These are phyloP conservation scores for Boletellus sp. DNA, from an alignment of 768 basidiomycete genomes.

Conservation along the genomic window DNA sequence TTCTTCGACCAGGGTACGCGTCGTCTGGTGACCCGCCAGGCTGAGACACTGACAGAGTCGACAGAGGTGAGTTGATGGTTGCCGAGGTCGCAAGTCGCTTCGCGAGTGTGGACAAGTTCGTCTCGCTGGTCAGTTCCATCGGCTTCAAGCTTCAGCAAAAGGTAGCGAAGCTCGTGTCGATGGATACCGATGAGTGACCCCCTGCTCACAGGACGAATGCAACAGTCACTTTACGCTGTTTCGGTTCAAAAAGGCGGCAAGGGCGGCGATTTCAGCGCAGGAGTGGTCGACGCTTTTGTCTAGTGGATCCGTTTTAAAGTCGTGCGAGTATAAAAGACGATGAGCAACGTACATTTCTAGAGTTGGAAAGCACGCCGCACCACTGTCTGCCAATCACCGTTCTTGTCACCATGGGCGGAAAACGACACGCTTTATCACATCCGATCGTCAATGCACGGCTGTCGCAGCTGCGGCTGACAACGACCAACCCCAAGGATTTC, in stretches of 20 bases:
- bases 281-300: slow-evolving; percentile 58
- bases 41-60: slow-evolving; percentile 7
- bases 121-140: slow-evolving; percentile 54
- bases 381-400: not conserved
- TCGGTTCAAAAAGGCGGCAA: slow-evolving; percentile 65
- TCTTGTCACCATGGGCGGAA: slow-evolving; percentile 28
- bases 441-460: slow-evolving; percentile 72
- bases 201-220: slow-evolving; percentile 59
- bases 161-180: slow-evolving; percentile 36
- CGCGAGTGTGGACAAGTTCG: slow-evolving; percentile 61
- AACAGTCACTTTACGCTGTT: slow-evolving; percentile 87
- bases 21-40: not conserved
- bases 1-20: slow-evolving; percentile 77
- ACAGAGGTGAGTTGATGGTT: slow-evolving; percentile 76
- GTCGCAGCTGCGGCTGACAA: slow-evolving; percentile 60
- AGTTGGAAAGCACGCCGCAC: too few species aligned
- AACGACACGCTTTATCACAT: slow-evolving; percentile 58
- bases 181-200: slow-evolving; percentile 1
- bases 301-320: slow-evolving; percentile 62
- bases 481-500: slow-evolving; percentile 69
- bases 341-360: slow-evolving; percentile 32
- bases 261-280: slow-evolving; percentile 44
- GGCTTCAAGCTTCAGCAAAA: slow-evolving; percentile 74
- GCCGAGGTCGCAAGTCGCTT: slow-evolving; percentile 91
- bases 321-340: slow-evolving; percentile 91